Evolutionary conservation across 1,139 yeast genomes (phyloP).

Genomic region (Pichia sp.): DNA sequence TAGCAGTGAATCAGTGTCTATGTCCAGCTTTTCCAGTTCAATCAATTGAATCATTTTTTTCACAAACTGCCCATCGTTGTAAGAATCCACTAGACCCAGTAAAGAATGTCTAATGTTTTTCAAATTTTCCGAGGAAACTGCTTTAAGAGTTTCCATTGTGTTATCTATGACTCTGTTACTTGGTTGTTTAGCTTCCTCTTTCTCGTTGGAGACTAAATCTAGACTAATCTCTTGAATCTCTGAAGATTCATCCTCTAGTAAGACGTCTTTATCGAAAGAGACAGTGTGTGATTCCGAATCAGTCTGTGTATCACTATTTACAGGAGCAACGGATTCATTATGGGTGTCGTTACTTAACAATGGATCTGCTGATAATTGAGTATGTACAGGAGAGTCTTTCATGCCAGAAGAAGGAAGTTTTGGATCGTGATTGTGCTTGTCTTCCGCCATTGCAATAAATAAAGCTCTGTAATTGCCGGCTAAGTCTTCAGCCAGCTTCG

Average conservation of each 20-base stretch:
- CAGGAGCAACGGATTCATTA: background rate
- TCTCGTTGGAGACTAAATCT: constrained; percentile 9
- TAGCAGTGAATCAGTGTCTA: constrained; percentile 33
- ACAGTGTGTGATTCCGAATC: background rate
- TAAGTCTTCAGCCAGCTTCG: constrained; percentile 30
- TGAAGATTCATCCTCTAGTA: background rate
- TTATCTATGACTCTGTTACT: constrained; percentile 40
- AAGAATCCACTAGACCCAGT: constrained; percentile 48
- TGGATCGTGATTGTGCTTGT: background rate
- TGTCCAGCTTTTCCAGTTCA: constrained; percentile 32
- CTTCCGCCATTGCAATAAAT: constrained; percentile 25
- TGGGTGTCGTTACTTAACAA: background rate
- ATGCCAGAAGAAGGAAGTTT: background rate
- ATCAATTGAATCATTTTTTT: constrained; percentile 22
- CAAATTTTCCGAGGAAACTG: constrained; percentile 79
- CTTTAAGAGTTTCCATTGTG: constrained; percentile 50
- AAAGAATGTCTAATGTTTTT: constrained; percentile 77
- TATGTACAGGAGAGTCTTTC: background rate
- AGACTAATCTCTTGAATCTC: constrained; percentile 9
- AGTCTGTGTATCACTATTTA: background rate
- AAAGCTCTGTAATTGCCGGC: constrained; percentile 38
- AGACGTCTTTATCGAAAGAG: background rate
- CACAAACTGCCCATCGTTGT: constrained; percentile 26
- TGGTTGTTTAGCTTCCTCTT: constrained; percentile 13
- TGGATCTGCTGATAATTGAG: background rate